A percentile compares a stretch with the other conserved stretches of the same genome.
phyloP scores from a whole-genome alignment of 2,329 filamentous ascomycete genomes.

The Phialophora macrospora region DNA sequence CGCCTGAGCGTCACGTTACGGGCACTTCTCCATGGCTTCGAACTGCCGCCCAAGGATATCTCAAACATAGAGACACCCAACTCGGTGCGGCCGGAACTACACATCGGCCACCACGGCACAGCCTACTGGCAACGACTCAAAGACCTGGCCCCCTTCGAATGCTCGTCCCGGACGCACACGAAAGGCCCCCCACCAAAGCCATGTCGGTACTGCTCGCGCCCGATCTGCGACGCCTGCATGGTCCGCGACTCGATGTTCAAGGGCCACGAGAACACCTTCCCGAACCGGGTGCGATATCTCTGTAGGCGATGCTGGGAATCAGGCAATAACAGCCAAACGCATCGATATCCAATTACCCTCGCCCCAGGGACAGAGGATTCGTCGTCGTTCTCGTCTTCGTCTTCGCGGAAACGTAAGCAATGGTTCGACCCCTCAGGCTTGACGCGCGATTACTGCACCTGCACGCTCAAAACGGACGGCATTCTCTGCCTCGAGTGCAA shows the following conservation, averaged over 20 bases:
- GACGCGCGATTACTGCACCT: constrained; percentile 40
- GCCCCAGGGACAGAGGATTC: constrained; percentile 4
- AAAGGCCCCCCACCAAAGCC: constrained; percentile 36
- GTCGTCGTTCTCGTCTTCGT: constrained; percentile 1
- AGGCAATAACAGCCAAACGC: constrained; percentile 39
- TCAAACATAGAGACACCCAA: neutral
- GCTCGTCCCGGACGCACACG: constrained; percentile 40
- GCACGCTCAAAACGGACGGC: constrained; percentile 40
- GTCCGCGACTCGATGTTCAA: constrained; percentile 41
- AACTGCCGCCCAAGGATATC: constrained; percentile 12
- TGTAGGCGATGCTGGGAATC: constrained; percentile 42
- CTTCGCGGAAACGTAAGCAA: constrained; percentile 6
- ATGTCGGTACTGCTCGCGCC: constrained; percentile 42
- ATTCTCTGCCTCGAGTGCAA: constrained; percentile 42
- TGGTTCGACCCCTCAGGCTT: constrained; percentile 31
- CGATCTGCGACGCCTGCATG: constrained; percentile 43
- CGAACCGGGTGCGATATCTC: constrained; percentile 42
- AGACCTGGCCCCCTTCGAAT: constrained; percentile 36
- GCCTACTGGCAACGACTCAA: constrained; percentile 43
- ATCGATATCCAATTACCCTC: constrained; percentile 36
- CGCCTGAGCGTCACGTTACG: constrained; percentile 39
- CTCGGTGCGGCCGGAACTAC: constrained; percentile 33
- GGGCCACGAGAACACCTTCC: constrained; percentile 41
- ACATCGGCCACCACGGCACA: constrained; percentile 42
- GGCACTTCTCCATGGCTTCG: constrained; percentile 42